Evolutionary conservation across 2,329 filamentous ascomycete genomes (phyloP).

Genomic region (Ophiocordyceps unilateralis): DNA sequence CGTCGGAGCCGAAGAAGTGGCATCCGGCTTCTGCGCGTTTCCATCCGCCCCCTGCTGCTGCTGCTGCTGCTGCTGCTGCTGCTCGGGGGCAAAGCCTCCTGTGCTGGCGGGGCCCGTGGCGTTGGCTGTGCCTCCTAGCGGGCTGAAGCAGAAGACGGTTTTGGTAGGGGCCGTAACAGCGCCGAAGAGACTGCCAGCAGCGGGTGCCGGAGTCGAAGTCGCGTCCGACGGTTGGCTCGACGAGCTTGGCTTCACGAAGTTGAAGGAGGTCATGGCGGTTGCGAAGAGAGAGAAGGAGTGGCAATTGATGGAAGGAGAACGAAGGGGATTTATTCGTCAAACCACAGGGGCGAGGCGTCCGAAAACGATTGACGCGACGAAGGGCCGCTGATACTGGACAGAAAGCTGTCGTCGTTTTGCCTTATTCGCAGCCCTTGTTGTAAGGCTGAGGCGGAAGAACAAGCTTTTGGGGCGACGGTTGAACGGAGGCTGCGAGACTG

Average conservation of each 20-base stretch:
- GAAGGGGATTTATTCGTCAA: too few species aligned
- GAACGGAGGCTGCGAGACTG: too few species aligned
- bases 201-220: slow-evolving; percentile 19
- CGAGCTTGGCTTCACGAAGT: slow-evolving; percentile 17
- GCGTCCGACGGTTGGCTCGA: slow-evolving; percentile 15
- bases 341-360: too few species aligned
- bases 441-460: too few species aligned
- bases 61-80: slow-evolving; percentile 12
- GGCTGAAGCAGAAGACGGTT: slow-evolving; percentile 25
- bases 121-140: slow-evolving; percentile 8
- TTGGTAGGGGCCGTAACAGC: slow-evolving; percentile 9
- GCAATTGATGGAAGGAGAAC: too few species aligned
- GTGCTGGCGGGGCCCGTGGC: slow-evolving; percentile 12
- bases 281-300: too few species aligned
- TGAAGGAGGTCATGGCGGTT: slow-evolving; percentile 22
- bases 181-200: slow-evolving; percentile 24
- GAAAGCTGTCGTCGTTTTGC: too few species aligned
- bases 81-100: slow-evolving; percentile 15
- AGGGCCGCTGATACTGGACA: too few species aligned
- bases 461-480: too few species aligned
- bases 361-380: too few species aligned
- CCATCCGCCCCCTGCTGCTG: slow-evolving; percentile 9
- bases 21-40: slow-evolving; percentile 11
- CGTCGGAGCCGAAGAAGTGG: slow-evolving; percentile 14
- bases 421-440: too few species aligned